Evolutionary conservation across 768 basidiomycete species (phyloP), one percentile per base, ranked within the genome.

Genomic region (Trametes cingulata): DNA sequence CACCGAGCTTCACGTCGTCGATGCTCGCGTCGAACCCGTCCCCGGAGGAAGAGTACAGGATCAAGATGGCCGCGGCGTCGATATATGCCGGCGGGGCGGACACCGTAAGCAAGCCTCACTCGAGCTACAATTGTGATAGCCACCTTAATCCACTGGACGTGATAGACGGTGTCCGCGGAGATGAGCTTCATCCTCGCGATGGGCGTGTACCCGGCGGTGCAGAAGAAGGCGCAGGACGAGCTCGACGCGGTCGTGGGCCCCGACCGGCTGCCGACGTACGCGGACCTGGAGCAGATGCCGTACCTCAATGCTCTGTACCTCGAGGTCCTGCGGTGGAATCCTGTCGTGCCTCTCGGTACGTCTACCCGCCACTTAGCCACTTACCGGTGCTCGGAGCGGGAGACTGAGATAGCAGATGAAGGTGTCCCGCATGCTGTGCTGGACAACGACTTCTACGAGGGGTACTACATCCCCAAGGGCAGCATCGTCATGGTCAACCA

Each of bases 11-110:
- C 48, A 60, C 62, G 4, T 64, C 69, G 4, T 42, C 57, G 6
- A 56, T 68, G 12, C 65, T 70, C 14, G 60, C 66, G 24, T 81
- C 78, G 65, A 70, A 73, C 13, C 67, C 83, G 35, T 79, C 72
- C 46, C 70, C 72, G 3, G 82, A 86, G 58, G 85, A 86, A 63
- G 85, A 87, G 56, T 73, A 78, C 52, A 79, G 82, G 58, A 74
- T 88, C 56, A 87, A 85, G 68, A 87, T 86, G 85, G 82, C 85
- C 45, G 75, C 68, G 42, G 48, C 60, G 15, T 60, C 67, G 9
- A 42, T 65, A 35, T 53, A 60, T 24, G 54, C 55, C 39, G 48
- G 56, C 48, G 63, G 63, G 1, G 63, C 63, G 27, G 63, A 64
- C 37, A 64, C 63, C 3, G 63, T 64, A 36, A 27, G 59, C 10